A percentile compares a stretch with the other conserved stretches of the same genome.
These are phyloP conservation scores for Fusarium metavorans DNA, from an alignment of 2,329 filamentous ascomycete species.

Conservation along the genomic window DNA sequence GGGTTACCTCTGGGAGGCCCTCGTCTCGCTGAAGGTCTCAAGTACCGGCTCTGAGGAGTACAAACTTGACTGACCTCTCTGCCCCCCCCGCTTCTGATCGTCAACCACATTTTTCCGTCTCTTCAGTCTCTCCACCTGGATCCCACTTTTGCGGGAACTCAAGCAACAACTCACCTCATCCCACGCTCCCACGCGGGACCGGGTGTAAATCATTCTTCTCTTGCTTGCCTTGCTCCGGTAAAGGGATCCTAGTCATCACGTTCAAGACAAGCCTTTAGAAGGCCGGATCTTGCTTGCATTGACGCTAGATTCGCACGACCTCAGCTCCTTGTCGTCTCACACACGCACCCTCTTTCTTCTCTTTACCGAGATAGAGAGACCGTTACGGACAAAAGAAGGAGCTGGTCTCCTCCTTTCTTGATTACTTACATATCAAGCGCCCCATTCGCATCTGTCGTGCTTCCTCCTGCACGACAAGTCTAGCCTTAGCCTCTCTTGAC, in stretches of 20 bases:
- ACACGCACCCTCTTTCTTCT: constrained; percentile 11
- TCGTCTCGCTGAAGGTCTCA: constrained; percentile 7
- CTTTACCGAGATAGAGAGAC: constrained; percentile 14
- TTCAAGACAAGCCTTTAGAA: constrained; percentile 22
- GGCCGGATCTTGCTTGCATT: constrained; percentile 22
- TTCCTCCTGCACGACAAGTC: constrained; percentile 2
- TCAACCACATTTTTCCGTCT: constrained; percentile 3
- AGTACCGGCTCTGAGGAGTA: constrained; percentile 10
- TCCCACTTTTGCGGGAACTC: constrained; percentile 24
- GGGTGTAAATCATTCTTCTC: constrained; percentile 36
- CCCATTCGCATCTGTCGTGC: background rate
- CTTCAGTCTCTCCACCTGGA: constrained; percentile 30
- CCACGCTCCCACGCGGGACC: constrained; percentile 32
- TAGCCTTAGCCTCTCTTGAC: background rate
- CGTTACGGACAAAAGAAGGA: constrained; percentile 33
- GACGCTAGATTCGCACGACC: constrained; percentile 19
- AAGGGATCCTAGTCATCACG: constrained; percentile 30
- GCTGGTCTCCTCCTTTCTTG: constrained; percentile 38
- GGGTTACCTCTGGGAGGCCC: constrained; percentile 28
- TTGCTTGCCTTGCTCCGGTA: constrained; percentile 12
- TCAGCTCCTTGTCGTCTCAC: constrained; percentile 11
- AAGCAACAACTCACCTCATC: constrained; percentile 22
- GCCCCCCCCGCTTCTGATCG: constrained; percentile 8
- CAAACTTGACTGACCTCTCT: constrained; percentile 13
- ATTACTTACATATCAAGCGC: background rate